These are phyloP conservation scores for Coemansia sp. DNA, from an alignment of 192 early-diverging fungal genomes.

Conservation along the genomic window DNA sequence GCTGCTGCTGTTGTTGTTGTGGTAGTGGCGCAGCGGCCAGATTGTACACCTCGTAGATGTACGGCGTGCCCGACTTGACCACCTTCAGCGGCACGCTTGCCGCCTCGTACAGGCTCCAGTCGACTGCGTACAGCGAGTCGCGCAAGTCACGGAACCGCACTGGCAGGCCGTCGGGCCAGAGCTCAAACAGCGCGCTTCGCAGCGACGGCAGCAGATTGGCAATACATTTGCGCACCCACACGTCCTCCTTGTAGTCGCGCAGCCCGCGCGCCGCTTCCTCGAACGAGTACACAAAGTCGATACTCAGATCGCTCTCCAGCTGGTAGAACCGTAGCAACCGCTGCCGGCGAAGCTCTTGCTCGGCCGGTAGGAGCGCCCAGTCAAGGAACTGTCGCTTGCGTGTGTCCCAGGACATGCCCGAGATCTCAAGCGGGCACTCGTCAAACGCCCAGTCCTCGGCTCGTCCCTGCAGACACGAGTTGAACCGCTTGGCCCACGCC, in stretches of 20 bases:
- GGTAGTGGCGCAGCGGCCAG: background rate
- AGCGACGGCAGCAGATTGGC: slow-evolving; percentile 39
- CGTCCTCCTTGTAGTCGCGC: slow-evolving; percentile 46
- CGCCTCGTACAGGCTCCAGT: slow-evolving; percentile 48
- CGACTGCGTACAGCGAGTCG: slow-evolving; percentile 49
- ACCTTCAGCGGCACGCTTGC: slow-evolving; percentile 44
- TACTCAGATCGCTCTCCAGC: slow-evolving; percentile 43
- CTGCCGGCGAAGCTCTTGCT: slow-evolving; percentile 48
- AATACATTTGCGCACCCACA: slow-evolving; percentile 50
- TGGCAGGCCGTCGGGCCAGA: slow-evolving; percentile 46
- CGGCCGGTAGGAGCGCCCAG: slow-evolving; percentile 47
- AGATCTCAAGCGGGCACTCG: slow-evolving; percentile 36
- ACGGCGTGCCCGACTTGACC: slow-evolving; percentile 33
- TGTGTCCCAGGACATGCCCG: slow-evolving; percentile 29
- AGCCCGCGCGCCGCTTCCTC: slow-evolving; percentile 41
- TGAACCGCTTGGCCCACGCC: slow-evolving; percentile 41
- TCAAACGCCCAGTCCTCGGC: slow-evolving; percentile 51
- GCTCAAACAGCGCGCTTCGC: slow-evolving; percentile 40
- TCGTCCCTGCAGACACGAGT: slow-evolving; percentile 40
- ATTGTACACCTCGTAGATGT: slow-evolving; percentile 34
- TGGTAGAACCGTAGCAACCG: slow-evolving; percentile 44
- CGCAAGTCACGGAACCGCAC: slow-evolving; percentile 46
- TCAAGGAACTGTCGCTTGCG: slow-evolving; percentile 47
- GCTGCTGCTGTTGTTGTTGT: background rate
- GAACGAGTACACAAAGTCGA: slow-evolving; percentile 50